Percentiles rank a stretch among this genome's conserved stretches.
Conservation (phyloP, 768 basidiomycete genomes). For the Stropharia rugosoannulata region DNA sequence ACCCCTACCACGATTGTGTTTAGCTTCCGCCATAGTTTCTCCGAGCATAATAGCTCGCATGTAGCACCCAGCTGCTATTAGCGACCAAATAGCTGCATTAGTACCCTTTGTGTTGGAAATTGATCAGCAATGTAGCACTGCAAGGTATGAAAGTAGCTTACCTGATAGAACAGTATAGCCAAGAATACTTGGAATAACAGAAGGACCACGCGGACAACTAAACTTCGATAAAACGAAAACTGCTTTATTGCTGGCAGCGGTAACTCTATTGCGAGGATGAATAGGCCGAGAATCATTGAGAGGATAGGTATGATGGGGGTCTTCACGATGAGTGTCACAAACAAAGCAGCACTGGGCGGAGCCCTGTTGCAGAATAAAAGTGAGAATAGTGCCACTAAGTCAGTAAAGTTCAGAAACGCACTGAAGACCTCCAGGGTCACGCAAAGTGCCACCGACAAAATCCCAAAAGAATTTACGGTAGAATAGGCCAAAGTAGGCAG, state of each 20-base stretch:
- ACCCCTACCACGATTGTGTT: slow-evolving; percentile 57
- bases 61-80: slow-evolving; percentile 71
- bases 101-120: slow-evolving; percentile 58
- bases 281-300: slow-evolving; percentile 57
- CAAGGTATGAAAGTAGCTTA: slow-evolving; percentile 25
- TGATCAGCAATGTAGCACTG: neutral
- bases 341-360: slow-evolving; percentile 54
- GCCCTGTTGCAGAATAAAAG: slow-evolving; percentile 42
- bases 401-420: slow-evolving; percentile 35
- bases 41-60: slow-evolving; percentile 61
- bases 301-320: slow-evolving; percentile 72
- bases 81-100: slow-evolving; percentile 78
- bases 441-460: slow-evolving; percentile 79
- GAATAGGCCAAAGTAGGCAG: slow-evolving; percentile 74
- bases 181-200: slow-evolving; percentile 64
- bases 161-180: slow-evolving; percentile 76
- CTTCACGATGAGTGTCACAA: slow-evolving; percentile 76
- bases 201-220: slow-evolving; percentile 59
- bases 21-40: slow-evolving; percentile 68
- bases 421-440: slow-evolving; percentile 80
- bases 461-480: slow-evolving; percentile 98
- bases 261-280: slow-evolving; percentile 67
- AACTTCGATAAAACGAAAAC: slow-evolving; percentile 61
- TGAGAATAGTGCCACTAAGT: neutral
- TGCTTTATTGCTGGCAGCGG: slow-evolving; percentile 61